Percentiles rank a stretch among this genome's conserved stretches.
These are phyloP conservation scores for Paragyromitra xinjiangensis DNA, from an alignment of 495 filamentous ascomycete species.

Conservation along the genomic window DNA sequence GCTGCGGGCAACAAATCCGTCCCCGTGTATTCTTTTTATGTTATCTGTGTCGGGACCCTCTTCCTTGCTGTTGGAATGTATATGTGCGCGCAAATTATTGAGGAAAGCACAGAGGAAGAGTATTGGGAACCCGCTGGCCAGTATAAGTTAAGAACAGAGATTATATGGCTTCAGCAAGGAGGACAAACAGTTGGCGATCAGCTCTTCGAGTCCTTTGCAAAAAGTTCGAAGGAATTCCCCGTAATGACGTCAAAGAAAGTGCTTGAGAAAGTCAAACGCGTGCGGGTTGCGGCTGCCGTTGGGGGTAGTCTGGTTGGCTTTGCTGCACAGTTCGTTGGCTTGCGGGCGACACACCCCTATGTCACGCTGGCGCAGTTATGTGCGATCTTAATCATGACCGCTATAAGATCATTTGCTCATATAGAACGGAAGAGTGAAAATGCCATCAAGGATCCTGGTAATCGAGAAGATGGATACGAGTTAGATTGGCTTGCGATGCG, in stretches of 20 bases:
- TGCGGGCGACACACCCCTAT: constrained; percentile 5
- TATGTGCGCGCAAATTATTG: constrained; percentile 33
- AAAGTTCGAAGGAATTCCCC: too few species aligned
- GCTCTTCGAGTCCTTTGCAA: constrained; percentile 28
- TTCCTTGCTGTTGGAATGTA: constrained; percentile 26
- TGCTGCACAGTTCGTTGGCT: constrained; percentile 18
- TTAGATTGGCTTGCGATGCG: constrained; percentile 16
- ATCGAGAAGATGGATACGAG: background rate
- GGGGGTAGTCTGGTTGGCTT: constrained; percentile 9
- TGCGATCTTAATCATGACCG: constrained; percentile 9
- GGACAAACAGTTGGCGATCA: constrained; percentile 30
- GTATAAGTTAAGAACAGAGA: background rate
- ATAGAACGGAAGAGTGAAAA: background rate
- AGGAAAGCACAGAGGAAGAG: constrained; percentile 4
- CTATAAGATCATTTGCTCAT: constrained; percentile 14
- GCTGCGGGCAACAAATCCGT: background rate
- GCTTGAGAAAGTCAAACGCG: background rate
- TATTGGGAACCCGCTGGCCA: background rate
- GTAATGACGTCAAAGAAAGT: background rate
- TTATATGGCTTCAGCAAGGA: constrained; percentile 32
- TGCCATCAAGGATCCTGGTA: background rate
- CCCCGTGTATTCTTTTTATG: background rate
- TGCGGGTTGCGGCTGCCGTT: background rate
- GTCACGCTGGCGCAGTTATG: constrained; percentile 4
- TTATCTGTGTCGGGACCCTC: constrained; percentile 18